phyloP scores from a whole-genome alignment of 495 filamentous ascomycete species.

The Aspergillus steynii region DNA sequence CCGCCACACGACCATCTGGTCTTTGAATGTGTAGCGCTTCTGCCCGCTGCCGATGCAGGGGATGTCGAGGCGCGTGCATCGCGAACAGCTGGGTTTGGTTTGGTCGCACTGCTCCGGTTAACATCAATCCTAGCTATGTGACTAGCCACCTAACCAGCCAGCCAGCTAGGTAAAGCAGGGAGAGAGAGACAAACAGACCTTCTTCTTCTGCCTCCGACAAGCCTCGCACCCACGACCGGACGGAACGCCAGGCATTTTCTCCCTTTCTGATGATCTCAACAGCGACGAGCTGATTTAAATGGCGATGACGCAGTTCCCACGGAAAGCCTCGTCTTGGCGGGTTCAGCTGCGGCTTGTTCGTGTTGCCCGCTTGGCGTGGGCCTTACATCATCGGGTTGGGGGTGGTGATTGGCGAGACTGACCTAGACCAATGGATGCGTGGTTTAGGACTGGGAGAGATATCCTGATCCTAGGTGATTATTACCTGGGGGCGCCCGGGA shows the following conservation, averaged over 20 bases:
- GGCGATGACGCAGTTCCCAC: too few relatives aligned
- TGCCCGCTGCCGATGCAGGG: slow-evolving; percentile 42
- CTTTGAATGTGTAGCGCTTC: slow-evolving; percentile 44
- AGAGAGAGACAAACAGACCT: slow-evolving; percentile 24
- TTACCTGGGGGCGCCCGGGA: too few relatives aligned
- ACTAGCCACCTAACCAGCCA: neutral
- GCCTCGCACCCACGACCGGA: slow-evolving; percentile 46
- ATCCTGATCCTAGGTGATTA: too few relatives aligned
- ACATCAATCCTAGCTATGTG: neutral
- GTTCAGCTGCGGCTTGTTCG: slow-evolving; percentile 1
- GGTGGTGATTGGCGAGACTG: neutral
- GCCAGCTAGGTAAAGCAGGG: neutral
- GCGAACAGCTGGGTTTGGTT: slow-evolving; percentile 34
- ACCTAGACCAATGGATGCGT: too few relatives aligned
- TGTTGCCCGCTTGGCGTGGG: slow-evolving; percentile 2
- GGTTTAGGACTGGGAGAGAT: too few relatives aligned
- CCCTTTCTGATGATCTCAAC: too few relatives aligned
- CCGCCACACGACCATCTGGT: slow-evolving; percentile 13
- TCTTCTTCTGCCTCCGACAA: slow-evolving; percentile 51
- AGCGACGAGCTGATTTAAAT: too few relatives aligned
- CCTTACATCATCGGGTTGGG: too few relatives aligned
- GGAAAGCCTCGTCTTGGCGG: neutral
- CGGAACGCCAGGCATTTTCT: slow-evolving; percentile 47
- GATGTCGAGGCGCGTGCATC: slow-evolving; percentile 42
- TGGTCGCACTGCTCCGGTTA: slow-evolving; percentile 35